Percentiles rank a stretch among this genome's conserved stretches.
Evolutionary conservation across 768 basidiomycete species (phyloP).

Genomic region (Russula griseocarnosa): DNA sequence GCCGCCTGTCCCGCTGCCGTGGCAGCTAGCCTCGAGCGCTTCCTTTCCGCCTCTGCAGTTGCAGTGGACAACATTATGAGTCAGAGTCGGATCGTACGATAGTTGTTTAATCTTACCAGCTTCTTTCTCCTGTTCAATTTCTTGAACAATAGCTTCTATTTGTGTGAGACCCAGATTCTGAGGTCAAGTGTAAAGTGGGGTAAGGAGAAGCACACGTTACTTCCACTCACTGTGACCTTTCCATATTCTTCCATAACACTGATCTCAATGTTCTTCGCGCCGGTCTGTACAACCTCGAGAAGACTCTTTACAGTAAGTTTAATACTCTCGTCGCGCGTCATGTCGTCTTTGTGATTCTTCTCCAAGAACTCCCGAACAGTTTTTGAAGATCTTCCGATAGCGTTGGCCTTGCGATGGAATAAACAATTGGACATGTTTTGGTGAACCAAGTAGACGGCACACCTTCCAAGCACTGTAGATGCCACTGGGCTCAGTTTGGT

Average conservation of each 20-base stretch:
- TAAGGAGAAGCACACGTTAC: neutral
- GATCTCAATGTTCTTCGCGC: constrained; percentile 99
- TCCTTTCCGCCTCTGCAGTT: constrained; percentile 84
- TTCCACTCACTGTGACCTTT: constrained; percentile 72
- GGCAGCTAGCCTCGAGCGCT: constrained; percentile 83
- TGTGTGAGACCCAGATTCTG: constrained; percentile 84
- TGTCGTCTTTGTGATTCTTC: constrained; percentile 93
- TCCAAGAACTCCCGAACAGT: constrained; percentile 98
- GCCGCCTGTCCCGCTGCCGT: constrained; percentile 90
- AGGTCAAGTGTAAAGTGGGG: neutral
- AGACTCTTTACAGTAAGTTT: constrained; percentile 94
- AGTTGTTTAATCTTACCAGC: constrained; percentile 51
- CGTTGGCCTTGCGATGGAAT: constrained; percentile 68
- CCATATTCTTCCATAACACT: constrained; percentile 96
- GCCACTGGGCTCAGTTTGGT: constrained; percentile 96
- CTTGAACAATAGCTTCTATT: constrained; percentile 87
- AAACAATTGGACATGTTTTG: neutral
- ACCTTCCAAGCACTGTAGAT: constrained; percentile 99
- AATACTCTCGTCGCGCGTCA: constrained; percentile 84
- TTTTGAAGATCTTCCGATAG: constrained; percentile 96
- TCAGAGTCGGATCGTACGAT: neutral
- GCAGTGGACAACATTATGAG: constrained; percentile 28
- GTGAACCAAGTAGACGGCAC: neutral
- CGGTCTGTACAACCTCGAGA: constrained; percentile 97
- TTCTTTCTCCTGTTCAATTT: constrained; percentile 97